phyloP scores from a whole-genome alignment of 2,329 filamentous ascomycete genomes.

The Colletotrichum abscissum region DNA sequence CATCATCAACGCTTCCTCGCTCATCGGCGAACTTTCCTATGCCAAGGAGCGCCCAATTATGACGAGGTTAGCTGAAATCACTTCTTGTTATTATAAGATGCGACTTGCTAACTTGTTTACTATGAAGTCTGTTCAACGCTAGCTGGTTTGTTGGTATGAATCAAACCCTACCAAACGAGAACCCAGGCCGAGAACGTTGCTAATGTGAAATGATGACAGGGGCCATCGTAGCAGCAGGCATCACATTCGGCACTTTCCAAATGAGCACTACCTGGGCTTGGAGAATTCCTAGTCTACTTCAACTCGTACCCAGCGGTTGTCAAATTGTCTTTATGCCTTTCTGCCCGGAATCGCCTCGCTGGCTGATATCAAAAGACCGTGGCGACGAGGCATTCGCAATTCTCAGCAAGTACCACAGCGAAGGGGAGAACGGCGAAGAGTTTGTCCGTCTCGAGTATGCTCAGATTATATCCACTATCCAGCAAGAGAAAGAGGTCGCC shows the following conservation, averaged over 20 bases:
- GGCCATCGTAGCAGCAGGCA: constrained; percentile 18
- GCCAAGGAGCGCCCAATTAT: constrained; percentile 64
- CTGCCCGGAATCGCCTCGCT: constrained; percentile 51
- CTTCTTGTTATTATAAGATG: background rate
- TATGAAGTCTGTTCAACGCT: constrained; percentile 54
- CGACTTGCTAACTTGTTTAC: background rate
- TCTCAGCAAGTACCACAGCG: constrained; percentile 59
- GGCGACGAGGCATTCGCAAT: constrained; percentile 46
- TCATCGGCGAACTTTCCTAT: constrained; percentile 64
- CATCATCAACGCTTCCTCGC: constrained; percentile 60
- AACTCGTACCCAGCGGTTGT: constrained; percentile 37
- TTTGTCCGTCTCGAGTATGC: constrained; percentile 67
- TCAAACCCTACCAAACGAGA: no score
- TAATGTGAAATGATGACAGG: background rate
- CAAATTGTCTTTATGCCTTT: constrained; percentile 44
- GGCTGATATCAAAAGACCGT: constrained; percentile 45
- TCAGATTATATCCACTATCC: constrained; percentile 64
- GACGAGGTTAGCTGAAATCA: constrained; percentile 51
- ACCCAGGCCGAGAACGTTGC: background rate
- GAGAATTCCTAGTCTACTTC: constrained; percentile 28
- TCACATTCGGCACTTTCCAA: constrained; percentile 25
- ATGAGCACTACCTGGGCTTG: constrained; percentile 30
- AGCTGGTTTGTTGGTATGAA: constrained; percentile 22
- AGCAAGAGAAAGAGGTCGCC: constrained; percentile 57
- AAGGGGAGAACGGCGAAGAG: constrained; percentile 58